Evolutionary conservation across 2,329 filamentous ascomycete genomes (phyloP), one percentile per base, ranked within the genome.

Genomic region (Knoxdaviesia proteae): DNA sequence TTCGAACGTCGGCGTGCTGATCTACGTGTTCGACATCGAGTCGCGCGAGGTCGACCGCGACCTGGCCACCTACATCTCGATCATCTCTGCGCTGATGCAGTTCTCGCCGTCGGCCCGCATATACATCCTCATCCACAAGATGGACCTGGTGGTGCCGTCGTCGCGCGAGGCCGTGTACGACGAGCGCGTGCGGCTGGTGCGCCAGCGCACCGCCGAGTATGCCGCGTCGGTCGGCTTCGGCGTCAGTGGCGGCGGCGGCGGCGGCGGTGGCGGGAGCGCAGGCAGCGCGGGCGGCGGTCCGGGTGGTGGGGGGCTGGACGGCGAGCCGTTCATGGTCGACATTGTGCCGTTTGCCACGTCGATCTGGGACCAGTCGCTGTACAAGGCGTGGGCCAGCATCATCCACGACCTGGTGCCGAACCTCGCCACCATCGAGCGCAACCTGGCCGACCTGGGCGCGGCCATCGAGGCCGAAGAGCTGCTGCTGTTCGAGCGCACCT

Each of bases 1-100:
- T 64, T 84, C 80, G 54, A 88, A 90, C 57, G 90, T 94, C 47
- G 88, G 87, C 41, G 90, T 96, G 42, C 74, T 98, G 45, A 96
- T 98, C 60, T 98, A 98, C 65, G 90, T 98, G 59, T 98, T 98
- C 62, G 90, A 98, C 58, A 92, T 96, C 50, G 90, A 96, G 59
- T 93, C 84, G 11, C 80, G 86, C 56, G 90, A 96, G 58, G 84
- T 94, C 52, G 83, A 90, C 48, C 80, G 84, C 52, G 90, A 98
- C 58, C 74, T 96, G 42, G 77, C 88, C 45, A 94, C 86, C 45
- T 98, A 96, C 65, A 77, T 80, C 42, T 80, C 83, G 50, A 90
- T 96, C 57, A 84, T 96, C 51, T 75, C 79, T 41, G 90, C 90
- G 1, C 69, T 98, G 36, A 72, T 79, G 44, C 87, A 96, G 61